Percentiles rank a stretch among this genome's conserved stretches.
Conservation (phyloP, 139 green algal genomes). For the Haematococcus lacustris region DNA sequence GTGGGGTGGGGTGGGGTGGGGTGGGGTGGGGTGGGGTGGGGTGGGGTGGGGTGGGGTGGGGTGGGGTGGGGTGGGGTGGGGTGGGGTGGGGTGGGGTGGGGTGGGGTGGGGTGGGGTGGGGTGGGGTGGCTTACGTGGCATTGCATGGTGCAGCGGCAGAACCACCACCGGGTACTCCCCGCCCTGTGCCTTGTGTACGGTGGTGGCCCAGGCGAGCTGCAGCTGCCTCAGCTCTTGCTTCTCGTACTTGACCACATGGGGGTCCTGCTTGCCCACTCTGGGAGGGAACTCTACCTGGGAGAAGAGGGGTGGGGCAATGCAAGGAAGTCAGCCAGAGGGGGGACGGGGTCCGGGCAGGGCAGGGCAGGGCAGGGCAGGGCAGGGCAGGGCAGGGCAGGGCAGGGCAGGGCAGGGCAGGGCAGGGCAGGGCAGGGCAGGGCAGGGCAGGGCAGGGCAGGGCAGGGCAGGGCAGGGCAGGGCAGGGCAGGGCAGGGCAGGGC, state of each 20-base stretch:
- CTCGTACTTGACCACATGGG: constrained; percentile 5
- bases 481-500: no score
- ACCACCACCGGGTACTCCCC: constrained; percentile 71
- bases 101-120: no score
- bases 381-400: background rate
- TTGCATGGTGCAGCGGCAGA: constrained; percentile 44
- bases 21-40: no score
- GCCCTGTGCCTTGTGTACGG: constrained; percentile 86
- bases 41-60: no score
- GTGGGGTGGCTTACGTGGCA: no score
- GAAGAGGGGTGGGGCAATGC: background rate
- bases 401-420: background rate
- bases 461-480: no score
- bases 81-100: no score
- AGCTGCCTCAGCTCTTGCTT: constrained; percentile 29
- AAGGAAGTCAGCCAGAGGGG: background rate
- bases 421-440: background rate
- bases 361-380: no score
- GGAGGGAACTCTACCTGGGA: constrained; percentile 4
- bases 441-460: background rate
- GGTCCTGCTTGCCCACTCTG: background rate
- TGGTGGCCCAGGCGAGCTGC: constrained; percentile 68
- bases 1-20: no score
- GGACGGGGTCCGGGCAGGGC: background rate
- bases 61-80: no score